Base-by-base conservation (phyloP, 2,329 filamentous ascomycete species). In the Aspergillus neotritici region DNA sequence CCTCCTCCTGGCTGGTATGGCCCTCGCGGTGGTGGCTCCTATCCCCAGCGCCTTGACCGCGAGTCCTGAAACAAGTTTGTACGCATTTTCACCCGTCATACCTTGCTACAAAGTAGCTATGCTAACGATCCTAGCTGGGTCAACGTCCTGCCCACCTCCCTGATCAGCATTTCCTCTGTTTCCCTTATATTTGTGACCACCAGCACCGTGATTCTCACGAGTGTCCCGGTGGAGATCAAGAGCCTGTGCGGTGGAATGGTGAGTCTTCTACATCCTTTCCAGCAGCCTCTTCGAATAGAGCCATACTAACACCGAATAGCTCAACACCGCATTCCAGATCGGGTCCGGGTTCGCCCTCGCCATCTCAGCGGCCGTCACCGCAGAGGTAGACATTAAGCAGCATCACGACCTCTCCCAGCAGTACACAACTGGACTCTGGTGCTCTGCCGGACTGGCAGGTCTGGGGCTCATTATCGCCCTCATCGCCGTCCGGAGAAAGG, bases 261-360 rank as follows among this genome's bases (percentile, higher is more conserved):
- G 13, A 42, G 49, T 37, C 17, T 17, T n/a, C 5, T 16, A 5
- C 5, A 9, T 21, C 4, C 2, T 10, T 0, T 15, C 21, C 3
- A 33, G 1, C 1, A 3, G 2, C 1, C 1, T 12, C 5, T 21
- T 21, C 5, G 21, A 6, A 21, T 21, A 6, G 3, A 42, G 13
- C n/a, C 28, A 32, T 6, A 28, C 36, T 51, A 34, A 51, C 21
- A 15, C 21, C 10, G 0, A 6, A 28, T 34, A 59, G 58, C 53
- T 70, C 31, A 70, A 70, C 41, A 70, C 68, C 4, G 67, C 68
- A 4, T 70, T 69, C 46, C 67, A 70, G 54, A 68, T 70, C 15
- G 67, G 68, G 7, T 65, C 61, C 15, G 66, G 66, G 2, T 65
- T 70, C 1, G 63, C 64, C 2, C 53, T 70, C 14, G 68, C 68